Base-by-base conservation (phyloP, 1,139 yeast genomes). In the Spathaspora sp. region DNA sequence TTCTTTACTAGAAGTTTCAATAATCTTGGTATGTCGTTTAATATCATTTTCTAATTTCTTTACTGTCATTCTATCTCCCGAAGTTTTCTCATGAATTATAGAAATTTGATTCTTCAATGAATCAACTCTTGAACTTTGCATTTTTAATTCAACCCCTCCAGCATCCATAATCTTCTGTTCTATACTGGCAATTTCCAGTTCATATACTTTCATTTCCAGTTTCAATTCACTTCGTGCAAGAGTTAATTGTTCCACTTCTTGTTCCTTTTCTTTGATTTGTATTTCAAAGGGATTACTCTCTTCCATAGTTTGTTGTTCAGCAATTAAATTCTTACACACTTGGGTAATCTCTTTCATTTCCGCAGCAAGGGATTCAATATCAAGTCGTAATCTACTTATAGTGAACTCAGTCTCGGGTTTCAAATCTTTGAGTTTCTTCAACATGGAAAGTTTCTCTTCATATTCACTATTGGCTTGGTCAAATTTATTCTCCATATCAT, bases 81-180 rank as follows among this genome's bases (percentile, higher is more conserved):
- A 75, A n/a, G 82, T 72, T 54, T 81, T 83, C 38, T 81, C 82
- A 31, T 68, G 72, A 18, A 82, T 67, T 17, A 86, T 78, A 48
- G 85, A 88, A 39, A 88, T 78, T 56, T 82, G 80, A 56, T 87
- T 89, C 42, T 74, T 73, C 36, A 87, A 72, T 1, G 95, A 86
- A 56, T 84, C 93, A 10, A 93, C 97, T 57, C 83, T 86, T 1
- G 95, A 80, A 54, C 83, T 87, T 58, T 90, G 97, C 51, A 87
- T 65, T 47, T 91, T 82, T 53, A 93, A 74, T 52, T 84, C 84
- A 10, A 88, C 85, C 53, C 99, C 99, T 45, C 99, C 99, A 45
- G 90, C 86, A 49, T 87, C 86, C 88, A 91, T 82, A 33, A 95
- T 89, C 59, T 84, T 77, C 47, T 84, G 89, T 56, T 89, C 91